These are phyloP conservation scores for Pelomyxa schiedti DNA, from an alignment of 78 protist genomes.

Conservation along the genomic window DNA sequence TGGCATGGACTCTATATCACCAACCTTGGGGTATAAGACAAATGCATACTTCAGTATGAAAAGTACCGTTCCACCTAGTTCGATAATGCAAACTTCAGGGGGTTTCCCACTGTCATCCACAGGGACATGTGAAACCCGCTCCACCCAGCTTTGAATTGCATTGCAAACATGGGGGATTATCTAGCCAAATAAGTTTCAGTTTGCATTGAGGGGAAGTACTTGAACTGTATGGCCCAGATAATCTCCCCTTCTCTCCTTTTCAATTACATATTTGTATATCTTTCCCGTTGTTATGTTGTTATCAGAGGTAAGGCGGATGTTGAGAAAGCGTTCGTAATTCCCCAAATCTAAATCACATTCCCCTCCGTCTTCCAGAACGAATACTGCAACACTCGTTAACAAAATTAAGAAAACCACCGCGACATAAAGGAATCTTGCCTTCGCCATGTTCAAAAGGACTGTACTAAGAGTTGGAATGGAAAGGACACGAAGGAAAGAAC, in stretches of 20 bases:
- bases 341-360: slow-evolving; percentile 95
- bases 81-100: slow-evolving; percentile 89
- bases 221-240: slow-evolving; percentile 98
- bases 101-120: slow-evolving; percentile 50
- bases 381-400: slow-evolving; percentile 22
- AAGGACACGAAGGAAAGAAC: neutral
- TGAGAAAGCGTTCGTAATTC: slow-evolving; percentile 94
- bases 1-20: slow-evolving; percentile 95
- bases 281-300: slow-evolving; percentile 98
- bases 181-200: neutral
- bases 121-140: slow-evolving; percentile 74
- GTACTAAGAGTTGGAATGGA: neutral
- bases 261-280: slow-evolving; percentile 75
- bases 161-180: slow-evolving; percentile 91
- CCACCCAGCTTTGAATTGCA: slow-evolving; percentile 84
- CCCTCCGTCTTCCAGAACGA: slow-evolving; percentile 79
- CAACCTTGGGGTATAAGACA: slow-evolving; percentile 49
- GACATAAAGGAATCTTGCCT: neutral
- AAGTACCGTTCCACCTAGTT: slow-evolving; percentile 69
- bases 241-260: slow-evolving; percentile 85
- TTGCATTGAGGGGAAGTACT: slow-evolving; percentile 30
- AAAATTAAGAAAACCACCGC: neutral
- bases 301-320: slow-evolving; percentile 58
- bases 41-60: neutral
- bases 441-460: slow-evolving; percentile 86